Base-by-base conservation (phyloP, 306 rosid genomes). In the Cotoneaster glaucophyllus region DNA sequence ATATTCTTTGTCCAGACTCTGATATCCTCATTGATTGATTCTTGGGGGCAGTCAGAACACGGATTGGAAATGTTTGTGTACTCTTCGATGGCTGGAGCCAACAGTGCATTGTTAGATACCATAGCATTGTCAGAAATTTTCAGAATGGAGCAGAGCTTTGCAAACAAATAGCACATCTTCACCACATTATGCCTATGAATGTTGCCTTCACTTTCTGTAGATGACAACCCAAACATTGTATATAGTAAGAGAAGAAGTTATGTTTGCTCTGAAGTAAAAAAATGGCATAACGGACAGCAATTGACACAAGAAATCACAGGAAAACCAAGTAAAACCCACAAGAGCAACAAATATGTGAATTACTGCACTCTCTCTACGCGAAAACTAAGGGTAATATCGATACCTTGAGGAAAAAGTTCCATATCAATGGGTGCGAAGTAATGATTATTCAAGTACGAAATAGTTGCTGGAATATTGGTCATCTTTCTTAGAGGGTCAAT, bases 91-190 rank as follows among this genome's bases (percentile, higher is more conserved):
- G 82, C 82, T 0, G 79, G 82, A 25, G 79, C 77, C 80, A 84
- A 82, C n/a, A 41, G 74, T 71, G 78, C 64, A 58, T 64, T 34
- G 56, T 79, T 84, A 7, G 62, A 79, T 72, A 70, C 71, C 77
- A 63, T 41, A 63, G 74, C 78, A 64, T 53, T 32, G 31, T 85
- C 84, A 13, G 83, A 74, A 66, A 90, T 86, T 87, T 82, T 87
- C 83, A 90, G 78, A 74, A 92, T 53, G 31, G 88, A 83, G 88
- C 95, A 94, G 41, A 92, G 86, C 87, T 88, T 88, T 19, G 80
- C 83, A 79, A 90, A 92, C 77, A 91, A 82, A 78, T 87, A 85
- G 73, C 88, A 68, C 14, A 92, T 79, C 86, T 84, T 84, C 80
- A 88, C 77, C 48, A 86, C 94, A 76, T 85, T 78, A 54, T 85